Percentiles rank a stretch among this genome's conserved stretches.
phyloP scores from a whole-genome alignment of 2,329 filamentous ascomycete species.

The Trichophyton verrucosum region DNA sequence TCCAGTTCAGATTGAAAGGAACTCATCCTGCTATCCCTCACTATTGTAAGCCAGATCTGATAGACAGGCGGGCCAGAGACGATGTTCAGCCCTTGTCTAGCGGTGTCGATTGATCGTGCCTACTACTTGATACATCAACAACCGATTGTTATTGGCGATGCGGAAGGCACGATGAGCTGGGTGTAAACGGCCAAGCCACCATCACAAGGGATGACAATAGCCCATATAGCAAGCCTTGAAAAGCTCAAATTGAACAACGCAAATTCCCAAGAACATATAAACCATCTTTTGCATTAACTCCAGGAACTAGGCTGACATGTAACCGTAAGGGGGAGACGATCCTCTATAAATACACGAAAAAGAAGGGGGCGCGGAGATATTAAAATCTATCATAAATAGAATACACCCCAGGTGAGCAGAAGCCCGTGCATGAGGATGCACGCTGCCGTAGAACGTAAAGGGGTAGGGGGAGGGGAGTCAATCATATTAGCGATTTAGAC shows the following conservation, averaged over 20 bases:
- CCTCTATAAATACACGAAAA: constrained; percentile 2
- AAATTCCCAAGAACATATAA: background rate
- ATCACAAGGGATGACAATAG: too few relatives aligned
- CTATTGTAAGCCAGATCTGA: too few relatives aligned
- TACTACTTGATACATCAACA: too few relatives aligned
- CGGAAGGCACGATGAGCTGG: too few relatives aligned
- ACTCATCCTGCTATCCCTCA: background rate
- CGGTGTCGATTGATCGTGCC: too few relatives aligned
- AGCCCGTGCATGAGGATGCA: background rate
- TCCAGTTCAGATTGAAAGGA: background rate
- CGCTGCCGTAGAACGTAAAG: background rate
- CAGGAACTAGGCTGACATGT: background rate
- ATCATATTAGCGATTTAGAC: constrained; percentile 32
- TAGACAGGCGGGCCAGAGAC: too few relatives aligned
- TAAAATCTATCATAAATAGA: constrained; percentile 3
- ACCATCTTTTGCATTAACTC: constrained; percentile 1
- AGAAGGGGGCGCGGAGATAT: background rate
- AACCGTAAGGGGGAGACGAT: constrained; percentile 1
- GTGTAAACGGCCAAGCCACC: too few relatives aligned
- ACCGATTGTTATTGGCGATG: too few relatives aligned
- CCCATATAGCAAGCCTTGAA: too few relatives aligned
- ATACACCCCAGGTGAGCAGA: background rate
- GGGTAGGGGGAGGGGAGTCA: background rate
- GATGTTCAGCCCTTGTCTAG: too few relatives aligned
- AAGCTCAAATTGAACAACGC: too few relatives aligned